Evolutionary conservation across 768 basidiomycete species (phyloP), one percentile per base, ranked within the genome.

Genomic region (Boletus edulis): DNA sequence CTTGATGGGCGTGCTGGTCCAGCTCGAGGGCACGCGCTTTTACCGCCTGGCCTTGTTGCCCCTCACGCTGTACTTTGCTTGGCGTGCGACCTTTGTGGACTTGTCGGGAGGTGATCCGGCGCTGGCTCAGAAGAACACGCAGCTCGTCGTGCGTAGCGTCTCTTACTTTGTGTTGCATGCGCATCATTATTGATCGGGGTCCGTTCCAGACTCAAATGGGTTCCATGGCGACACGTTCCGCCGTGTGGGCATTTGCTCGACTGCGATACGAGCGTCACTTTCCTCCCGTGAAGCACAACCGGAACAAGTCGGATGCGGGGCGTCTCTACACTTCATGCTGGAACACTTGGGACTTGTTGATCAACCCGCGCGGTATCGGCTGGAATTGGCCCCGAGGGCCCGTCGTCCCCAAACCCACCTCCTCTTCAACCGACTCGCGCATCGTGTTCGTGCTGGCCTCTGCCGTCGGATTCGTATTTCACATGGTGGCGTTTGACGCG

Each of bases 1-100:
- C 69, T 61, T 67, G 37, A 78, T 80, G 46, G 83, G 81, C 9
- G 67, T 82, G n/a, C 74, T 86, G 34, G 81, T 84, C 18, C 71
- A 81, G 32, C 66, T 77, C 63, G 72, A 50, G 77, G 81, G 14
- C 65, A 76, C 54, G n/a, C 52, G 49, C 3, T 55, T 65, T 4
- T 65, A 79, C 52, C 80, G 84, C 18, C 54, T 82, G 49, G 78
- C 78, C 5, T 50, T 84, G 9, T 67, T 85, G 5, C 81, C 82
- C 5, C 52, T 80, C 43, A 70, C 77, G 5, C 52, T 81, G 6
- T 79, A 74, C 71, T 58, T 70, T 0, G 66, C 77, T 14, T 82
- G 78, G 62, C 74, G 76, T 14, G 77, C 76, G 5, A 67, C 51
- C 2, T 46, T 51, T 1, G 49, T 70, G 6, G 67, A 71, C 18